Evolutionary conservation across 495 filamentous ascomycete species (phyloP).

Genomic region (Sabuloglossum arenarium): DNA sequence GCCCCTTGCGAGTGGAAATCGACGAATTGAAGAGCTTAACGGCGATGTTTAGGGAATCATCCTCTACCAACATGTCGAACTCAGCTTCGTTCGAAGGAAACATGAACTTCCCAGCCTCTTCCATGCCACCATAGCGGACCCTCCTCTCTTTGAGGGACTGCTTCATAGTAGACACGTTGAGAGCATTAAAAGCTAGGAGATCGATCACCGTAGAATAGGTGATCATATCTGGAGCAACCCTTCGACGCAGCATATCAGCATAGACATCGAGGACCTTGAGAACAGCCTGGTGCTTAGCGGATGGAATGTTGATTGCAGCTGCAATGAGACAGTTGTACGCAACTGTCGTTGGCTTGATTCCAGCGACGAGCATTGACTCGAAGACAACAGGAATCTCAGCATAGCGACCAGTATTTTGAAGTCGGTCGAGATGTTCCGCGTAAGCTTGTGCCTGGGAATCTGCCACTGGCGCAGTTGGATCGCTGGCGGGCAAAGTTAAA

Average conservation of each 20-base stretch:
- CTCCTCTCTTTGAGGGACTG: conserved; percentile 52
- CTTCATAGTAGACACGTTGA: conserved; percentile 50
- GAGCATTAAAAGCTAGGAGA: conserved; percentile 54
- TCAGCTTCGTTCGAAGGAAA: conserved; percentile 72
- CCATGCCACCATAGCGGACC: conserved; percentile 62
- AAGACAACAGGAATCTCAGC: conserved; percentile 78
- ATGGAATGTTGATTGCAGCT: conserved; percentile 56
- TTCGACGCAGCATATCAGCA: conserved; percentile 81
- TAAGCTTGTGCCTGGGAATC: conserved; percentile 42
- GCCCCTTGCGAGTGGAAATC: conserved; percentile 25
- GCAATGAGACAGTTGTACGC: conserved; percentile 80
- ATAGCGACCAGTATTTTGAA: conserved; percentile 46
- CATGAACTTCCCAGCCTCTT: conserved; percentile 74
- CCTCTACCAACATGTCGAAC: conserved; percentile 60
- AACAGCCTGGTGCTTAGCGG: conserved; percentile 54
- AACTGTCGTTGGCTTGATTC: conserved; percentile 53
- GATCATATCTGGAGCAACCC: conserved; percentile 55
- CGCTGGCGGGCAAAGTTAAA: not conserved
- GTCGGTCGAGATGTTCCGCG: conserved; percentile 51
- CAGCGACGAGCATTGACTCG: conserved; percentile 59
- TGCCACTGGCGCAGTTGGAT: conserved; percentile 7
- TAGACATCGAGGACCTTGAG: conserved; percentile 88
- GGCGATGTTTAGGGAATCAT: conserved; percentile 65
- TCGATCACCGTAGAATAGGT: conserved; percentile 77
- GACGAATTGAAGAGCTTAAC: conserved; percentile 67